These are phyloP conservation scores for Capsicum pubescens DNA, from an alignment of 257 asterid species.

Conservation along the genomic window DNA sequence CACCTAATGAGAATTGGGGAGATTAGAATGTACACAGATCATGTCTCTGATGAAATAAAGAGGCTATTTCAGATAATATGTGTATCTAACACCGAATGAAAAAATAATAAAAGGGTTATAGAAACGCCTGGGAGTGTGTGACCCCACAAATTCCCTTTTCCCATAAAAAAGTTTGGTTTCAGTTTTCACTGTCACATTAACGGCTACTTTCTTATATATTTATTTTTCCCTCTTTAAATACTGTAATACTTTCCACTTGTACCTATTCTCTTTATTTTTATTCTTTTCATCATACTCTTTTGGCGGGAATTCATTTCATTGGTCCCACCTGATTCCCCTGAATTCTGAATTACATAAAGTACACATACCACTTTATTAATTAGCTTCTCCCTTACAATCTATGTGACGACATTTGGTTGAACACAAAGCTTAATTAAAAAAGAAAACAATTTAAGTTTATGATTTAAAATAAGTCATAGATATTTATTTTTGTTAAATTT, in stretches of 20 bases:
- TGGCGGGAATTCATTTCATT: conserved; percentile 46
- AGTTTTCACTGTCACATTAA: conserved; percentile 43
- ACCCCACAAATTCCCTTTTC: conserved; percentile 35
- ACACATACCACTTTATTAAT: neutral
- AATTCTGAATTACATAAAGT: neutral
- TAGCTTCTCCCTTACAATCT: no score
- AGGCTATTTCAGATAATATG: no score
- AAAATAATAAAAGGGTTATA: no score
- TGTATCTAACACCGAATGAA: no score
- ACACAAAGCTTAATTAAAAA: neutral
- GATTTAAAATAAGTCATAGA: neutral
- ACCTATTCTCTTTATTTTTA: neutral
- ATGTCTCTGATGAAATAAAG: no score
- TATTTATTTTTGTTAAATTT: neutral
- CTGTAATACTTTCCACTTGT: conserved; percentile 28
- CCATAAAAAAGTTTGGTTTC: conserved; percentile 40
- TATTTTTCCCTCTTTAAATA: neutral
- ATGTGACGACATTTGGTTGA: no score
- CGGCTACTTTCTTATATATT: conserved; percentile 58
- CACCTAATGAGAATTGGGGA: no score
- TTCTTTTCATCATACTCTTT: conserved; percentile 38
- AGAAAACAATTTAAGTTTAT: neutral
- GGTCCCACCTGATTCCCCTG: conserved; percentile 26
- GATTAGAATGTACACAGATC: no score
- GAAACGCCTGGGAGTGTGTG: neutral